Evolutionary conservation across 371 early-diverging fungal genomes (phyloP), one percentile per base, ranked within the genome.

Genomic region (Rhizoclosmatium hyalinum): DNA sequence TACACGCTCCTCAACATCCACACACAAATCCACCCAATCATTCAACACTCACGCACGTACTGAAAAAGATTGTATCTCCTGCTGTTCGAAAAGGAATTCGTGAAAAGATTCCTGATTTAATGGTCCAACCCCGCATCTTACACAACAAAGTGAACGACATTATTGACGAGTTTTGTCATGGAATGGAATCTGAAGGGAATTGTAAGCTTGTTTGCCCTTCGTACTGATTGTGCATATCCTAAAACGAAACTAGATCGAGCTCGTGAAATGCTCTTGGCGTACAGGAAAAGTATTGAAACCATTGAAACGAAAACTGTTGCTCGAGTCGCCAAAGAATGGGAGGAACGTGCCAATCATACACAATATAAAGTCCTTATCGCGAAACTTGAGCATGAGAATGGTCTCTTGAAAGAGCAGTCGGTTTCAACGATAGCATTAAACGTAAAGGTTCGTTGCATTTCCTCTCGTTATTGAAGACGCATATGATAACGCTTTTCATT

Each of bases 161-260:
- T 0, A 56, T 82, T 12, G 82, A 82, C n/a, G 76, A 77, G 17
- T 82, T 77, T 61, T 79, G 77, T 43, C 57, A 56, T 32, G 69
- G 62, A 12, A 58, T 71, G 3, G 47, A 70, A 10, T 58, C 69
- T 3, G 74, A 77, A 43, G 60, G 45, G 12, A 56, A 73, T 57
- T 76, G 79, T 79, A 24, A 57, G 69, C 61, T 45, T 8, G 56
- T 47, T 24, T 8, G 10, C 57, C 55, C 41, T 14, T 32, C 32
- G 32, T 32, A 32, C 32, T 32, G 0, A 45, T 45, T 41, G 32
- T 58, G 41, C 21, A 8, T 8, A 42, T 39, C 65, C 47, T 14
- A 50, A 46, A 46, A 14, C 5, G 46, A 39, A n/a, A 64, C 46
- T 4, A 64, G 32, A 64, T 61, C 66, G 60, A 17, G 77, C 72